Base-by-base conservation (phyloP, 805 yeast species). In the Dipodascopsis tothii region DNA sequence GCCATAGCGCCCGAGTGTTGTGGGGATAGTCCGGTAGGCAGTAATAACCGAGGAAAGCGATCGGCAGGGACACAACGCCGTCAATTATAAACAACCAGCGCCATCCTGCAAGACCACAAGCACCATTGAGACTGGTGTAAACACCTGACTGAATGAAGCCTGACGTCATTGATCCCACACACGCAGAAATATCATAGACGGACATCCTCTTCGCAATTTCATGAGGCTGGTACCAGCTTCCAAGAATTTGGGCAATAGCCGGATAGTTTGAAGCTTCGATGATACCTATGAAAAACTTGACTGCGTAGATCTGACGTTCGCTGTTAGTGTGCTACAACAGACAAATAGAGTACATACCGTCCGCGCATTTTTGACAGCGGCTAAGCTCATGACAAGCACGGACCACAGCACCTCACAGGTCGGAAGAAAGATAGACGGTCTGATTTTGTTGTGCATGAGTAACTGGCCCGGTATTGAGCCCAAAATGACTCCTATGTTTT, bases 211-310 rank as follows among this genome's bases (percentile, higher is more conserved):
- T 52, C 32, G 73, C 68, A 43, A 77, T 68, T 61, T 81, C 83
- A 41, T 66, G 65, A 38, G 77, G 70, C 52, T 68, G 68, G 60
- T 75, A 76, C 72, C 74, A 77, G 20, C 75, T 68, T n/a, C 83
- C 84, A 50, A 61, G 41, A 33, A 60, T 37, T 52, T 76, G 77
- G 30, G 50, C 48, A 16, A 59, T 53, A 1, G 63, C 77, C 4
- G 86, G 82, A 64, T 75, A 70, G 52, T 68, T 73, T 18, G 79
- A 76, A 3, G 84, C 75, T 59, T 84, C 92, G 59, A 78, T 77
- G 0, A 77, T 73, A 33, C 83, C 87, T 45, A 81, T 70, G 36
- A 81, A 68, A 55, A 81, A 81, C 41, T 90, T 64, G 33, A 79
- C 60, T 1, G 73, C 84, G 56, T 76, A 72, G 22, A 84, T 63